Conservation (phyloP, 108 stramenopile species). For the Skeletonema potamos region DNA sequence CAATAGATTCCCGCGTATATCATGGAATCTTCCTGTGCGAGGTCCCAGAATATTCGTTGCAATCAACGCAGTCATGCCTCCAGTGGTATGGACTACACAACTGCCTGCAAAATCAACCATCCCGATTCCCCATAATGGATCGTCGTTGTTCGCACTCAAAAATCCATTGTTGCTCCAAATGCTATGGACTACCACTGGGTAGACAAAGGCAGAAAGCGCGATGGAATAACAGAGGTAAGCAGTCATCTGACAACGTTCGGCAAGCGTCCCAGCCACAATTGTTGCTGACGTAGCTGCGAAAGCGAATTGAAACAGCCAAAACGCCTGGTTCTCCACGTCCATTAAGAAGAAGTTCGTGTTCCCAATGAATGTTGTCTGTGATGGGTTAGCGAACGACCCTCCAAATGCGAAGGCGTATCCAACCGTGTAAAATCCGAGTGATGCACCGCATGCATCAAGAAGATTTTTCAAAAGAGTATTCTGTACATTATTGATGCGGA, state of each 20-base stretch:
- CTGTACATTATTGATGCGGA: slow-evolving; percentile 80
- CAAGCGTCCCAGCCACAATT: slow-evolving; percentile 93
- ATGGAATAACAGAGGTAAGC: slow-evolving; percentile 85
- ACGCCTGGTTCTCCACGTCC: slow-evolving; percentile 50
- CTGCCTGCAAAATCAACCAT: slow-evolving; percentile 92
- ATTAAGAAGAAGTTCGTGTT: slow-evolving; percentile 55
- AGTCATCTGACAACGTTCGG: slow-evolving; percentile 91
- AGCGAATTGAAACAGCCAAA: slow-evolving; percentile 88
- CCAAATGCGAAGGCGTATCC: slow-evolving; percentile 85
- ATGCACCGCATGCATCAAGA: slow-evolving; percentile 81
- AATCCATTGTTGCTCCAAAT: slow-evolving; percentile 80
- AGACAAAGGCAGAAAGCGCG: slow-evolving; percentile 81
- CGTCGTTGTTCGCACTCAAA: slow-evolving; percentile 43
- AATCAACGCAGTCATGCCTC: slow-evolving; percentile 81
- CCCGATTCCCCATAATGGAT: slow-evolving; percentile 50
- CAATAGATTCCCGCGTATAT: slow-evolving; percentile 59
- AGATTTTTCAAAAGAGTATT: slow-evolving; percentile 91
- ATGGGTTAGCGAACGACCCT: slow-evolving; percentile 28
- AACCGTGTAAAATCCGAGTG: slow-evolving; percentile 72
- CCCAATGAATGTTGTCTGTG: slow-evolving; percentile 62
- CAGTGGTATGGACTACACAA: slow-evolving; percentile 92
- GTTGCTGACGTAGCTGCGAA: slow-evolving; percentile 87
- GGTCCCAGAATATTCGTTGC: slow-evolving; percentile 85
- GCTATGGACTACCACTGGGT: slow-evolving; percentile 86
- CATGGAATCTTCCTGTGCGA: slow-evolving; percentile 83